These are phyloP conservation scores for Purpureocillium lavendulum DNA, from an alignment of 2,329 filamentous ascomycete species.

Conservation along the genomic window DNA sequence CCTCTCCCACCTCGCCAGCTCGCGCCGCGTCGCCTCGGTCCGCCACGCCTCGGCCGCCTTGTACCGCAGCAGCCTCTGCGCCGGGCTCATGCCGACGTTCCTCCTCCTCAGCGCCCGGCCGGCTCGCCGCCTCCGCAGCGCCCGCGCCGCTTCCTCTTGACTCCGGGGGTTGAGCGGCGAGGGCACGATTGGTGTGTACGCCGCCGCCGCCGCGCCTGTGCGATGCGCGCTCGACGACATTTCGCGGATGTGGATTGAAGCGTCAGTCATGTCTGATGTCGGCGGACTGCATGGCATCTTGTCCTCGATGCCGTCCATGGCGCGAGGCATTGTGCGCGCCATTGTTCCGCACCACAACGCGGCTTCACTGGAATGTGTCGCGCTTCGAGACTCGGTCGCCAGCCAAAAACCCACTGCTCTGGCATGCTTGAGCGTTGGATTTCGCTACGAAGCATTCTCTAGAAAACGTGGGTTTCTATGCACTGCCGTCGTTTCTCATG, in stretches of 20 bases:
- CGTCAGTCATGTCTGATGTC: not conserved
- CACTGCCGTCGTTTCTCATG: not conserved
- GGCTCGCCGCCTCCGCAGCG: not conserved
- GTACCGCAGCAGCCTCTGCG: constrained; percentile 29
- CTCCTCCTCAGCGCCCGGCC: constrained; percentile 3
- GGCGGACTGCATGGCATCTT: not conserved
- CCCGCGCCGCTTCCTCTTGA: not conserved
- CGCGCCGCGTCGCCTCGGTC: constrained; percentile 20
- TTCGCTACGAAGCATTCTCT: not conserved
- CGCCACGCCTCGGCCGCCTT: constrained; percentile 34
- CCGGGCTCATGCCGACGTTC: constrained; percentile 24
- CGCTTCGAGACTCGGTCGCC: not conserved
- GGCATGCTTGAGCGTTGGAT: not conserved
- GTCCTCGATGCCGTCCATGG: not conserved
- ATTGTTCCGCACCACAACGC: too few species aligned
- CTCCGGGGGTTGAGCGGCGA: constrained; percentile 19
- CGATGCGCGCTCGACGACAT: not conserved
- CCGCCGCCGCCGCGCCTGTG: not conserved
- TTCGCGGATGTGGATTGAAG: not conserved
- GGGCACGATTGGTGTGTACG: constrained; percentile 15
- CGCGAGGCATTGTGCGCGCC: not conserved
- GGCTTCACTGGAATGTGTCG: not conserved
- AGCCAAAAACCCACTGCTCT: not conserved
- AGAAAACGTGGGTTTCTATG: not conserved
- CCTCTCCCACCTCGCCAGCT: constrained; percentile 15